These are phyloP conservation scores for Ceratocystis cacaofunesta DNA, from an alignment of 2,329 filamentous ascomycete genomes.

Conservation along the genomic window DNA sequence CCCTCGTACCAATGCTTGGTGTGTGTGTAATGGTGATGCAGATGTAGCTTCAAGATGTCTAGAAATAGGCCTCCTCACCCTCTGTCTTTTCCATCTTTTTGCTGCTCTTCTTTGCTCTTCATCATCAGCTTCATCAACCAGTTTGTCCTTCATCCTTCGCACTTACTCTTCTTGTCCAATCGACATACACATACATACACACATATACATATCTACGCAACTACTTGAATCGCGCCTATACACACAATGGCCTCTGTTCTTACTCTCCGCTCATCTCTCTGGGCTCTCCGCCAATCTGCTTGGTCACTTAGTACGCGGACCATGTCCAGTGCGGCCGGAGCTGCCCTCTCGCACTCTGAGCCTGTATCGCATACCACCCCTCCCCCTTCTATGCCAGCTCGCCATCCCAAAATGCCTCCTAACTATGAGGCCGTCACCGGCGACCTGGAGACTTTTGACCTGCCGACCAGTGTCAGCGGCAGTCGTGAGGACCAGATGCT, in stretches of 20 bases:
- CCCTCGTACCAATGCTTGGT: too few relatives aligned
- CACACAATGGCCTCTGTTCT: not conserved
- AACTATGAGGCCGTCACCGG: constrained; percentile 3
- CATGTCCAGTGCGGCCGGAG: constrained; percentile 4
- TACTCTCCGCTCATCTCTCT: not conserved
- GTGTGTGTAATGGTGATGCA: too few relatives aligned
- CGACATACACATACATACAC: not conserved
- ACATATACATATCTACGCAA: not conserved
- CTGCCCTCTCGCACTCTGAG: not conserved
- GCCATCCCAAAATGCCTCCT: constrained; percentile 14
- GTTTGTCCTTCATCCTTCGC: not conserved
- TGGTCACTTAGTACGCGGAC: not conserved
- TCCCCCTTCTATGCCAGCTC: not conserved
- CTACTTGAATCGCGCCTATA: not conserved
- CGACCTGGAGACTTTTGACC: constrained; percentile 29
- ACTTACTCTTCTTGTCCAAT: not conserved
- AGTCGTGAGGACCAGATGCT: constrained; percentile 25
- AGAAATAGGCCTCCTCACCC: not conserved
- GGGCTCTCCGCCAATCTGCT: not conserved
- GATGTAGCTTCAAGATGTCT: not conserved
- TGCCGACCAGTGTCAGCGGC: constrained; percentile 27
- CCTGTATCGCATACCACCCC: not conserved
- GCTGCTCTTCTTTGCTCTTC: not conserved
- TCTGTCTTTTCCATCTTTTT: not conserved
- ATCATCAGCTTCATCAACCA: not conserved